Evolutionary conservation across 75 land plant species (phyloP).

Genomic region (Isoetes taiwanensis): DNA sequence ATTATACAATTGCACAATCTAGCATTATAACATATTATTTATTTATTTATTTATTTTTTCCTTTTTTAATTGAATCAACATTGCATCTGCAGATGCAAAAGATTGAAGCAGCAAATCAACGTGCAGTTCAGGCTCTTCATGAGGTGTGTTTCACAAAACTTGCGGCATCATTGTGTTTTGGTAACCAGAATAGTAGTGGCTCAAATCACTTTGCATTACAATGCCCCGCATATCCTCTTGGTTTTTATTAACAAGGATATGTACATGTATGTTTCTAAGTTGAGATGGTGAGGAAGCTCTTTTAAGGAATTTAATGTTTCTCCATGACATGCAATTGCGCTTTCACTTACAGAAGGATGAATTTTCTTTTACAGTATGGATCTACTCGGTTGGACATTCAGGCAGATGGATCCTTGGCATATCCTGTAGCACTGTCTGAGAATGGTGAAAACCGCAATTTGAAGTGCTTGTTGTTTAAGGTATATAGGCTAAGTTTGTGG

Average conservation of each 20-base stretch:
- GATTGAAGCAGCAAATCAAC: conserved; percentile 42
- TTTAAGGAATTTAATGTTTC: background rate
- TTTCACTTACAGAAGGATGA: background rate
- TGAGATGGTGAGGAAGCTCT: background rate
- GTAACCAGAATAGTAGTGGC: background rate
- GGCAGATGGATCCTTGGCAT: conserved; percentile 70
- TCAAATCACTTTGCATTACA: no score
- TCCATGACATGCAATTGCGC: background rate
- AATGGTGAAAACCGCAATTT: conserved; percentile 30
- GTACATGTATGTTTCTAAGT: background rate
- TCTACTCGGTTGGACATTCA: conserved; percentile 80
- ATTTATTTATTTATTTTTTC: background rate
- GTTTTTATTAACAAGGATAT: background rate
- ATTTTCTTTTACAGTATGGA: conserved; percentile 51
- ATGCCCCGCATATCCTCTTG: no score
- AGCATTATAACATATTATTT: background rate
- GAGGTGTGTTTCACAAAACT: conserved; percentile 25
- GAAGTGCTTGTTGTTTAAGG: no score
- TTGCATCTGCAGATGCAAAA: conserved; percentile 38
- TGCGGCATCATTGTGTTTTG: background rate
- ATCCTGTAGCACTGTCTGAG: conserved; percentile 40
- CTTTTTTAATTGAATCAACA: background rate
- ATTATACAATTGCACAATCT: background rate
- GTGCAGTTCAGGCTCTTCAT: conserved; percentile 51
- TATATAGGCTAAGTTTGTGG: no score